Evolutionary conservation across 768 basidiomycete genomes (phyloP), one percentile per base, ranked within the genome.

Genomic region (Lepiota subincarnata): DNA sequence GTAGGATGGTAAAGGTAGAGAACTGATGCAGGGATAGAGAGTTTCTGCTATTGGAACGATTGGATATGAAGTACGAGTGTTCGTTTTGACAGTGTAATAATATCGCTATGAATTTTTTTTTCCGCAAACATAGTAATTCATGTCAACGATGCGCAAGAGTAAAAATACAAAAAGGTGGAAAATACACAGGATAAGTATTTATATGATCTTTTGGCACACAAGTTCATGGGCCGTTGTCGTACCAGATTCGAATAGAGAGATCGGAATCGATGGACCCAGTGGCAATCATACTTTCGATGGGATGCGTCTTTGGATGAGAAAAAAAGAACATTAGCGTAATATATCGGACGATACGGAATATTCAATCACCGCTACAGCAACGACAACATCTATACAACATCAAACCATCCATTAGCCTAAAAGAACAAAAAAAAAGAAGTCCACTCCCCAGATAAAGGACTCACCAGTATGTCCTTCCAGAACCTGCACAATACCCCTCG

Each of bases 231-330:
- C 73, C 70, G 37, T 71, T 73, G 64, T 92, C 90, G 14, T 78
- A 73, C 94, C 94, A 97, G 66, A 97, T 76, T 55, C 87, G 80
- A 61, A 97, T 85, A 3, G 82, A 73, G 19, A 90, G 77, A 66
- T 96, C 94, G 6, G 85, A 82, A 22, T 92, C 90, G 59, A 96
- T 84, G 7, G 88, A 87, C 0, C 87, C 92, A 2, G 91, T 89
- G 1, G 89, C 94, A 46, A 97, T 88, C 75, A 87, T 89, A 58
- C 91, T 89, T 65, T 89, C 83, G 8, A 74, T 78, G 10, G 93
- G 92, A 71, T 94, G 92, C 5, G 89, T 91, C 89, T 92, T 31
- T 11, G 10, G 31, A 8, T 31, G 60, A 3, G 39, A 16, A 50
- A 16, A 49, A 1, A 24, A 56, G 47, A 35, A 55, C 55, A 43